A percentile compares a stretch with the other conserved stretches of the same genome.
Evolutionary conservation across 495 filamentous ascomycete genomes (phyloP).

Genomic region (Viridothelium virens): DNA sequence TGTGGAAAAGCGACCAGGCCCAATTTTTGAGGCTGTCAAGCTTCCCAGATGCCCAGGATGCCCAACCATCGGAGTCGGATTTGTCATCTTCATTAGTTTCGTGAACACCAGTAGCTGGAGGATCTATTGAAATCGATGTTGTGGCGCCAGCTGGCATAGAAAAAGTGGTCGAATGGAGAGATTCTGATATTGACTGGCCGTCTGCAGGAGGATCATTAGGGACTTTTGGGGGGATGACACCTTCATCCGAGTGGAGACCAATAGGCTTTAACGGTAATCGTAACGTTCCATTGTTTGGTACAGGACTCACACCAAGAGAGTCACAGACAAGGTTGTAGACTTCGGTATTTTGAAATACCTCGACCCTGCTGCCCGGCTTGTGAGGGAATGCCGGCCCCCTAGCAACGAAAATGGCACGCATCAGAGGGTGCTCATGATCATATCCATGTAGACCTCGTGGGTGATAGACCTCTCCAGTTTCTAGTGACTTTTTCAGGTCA

Average conservation of each 20-base stretch:
- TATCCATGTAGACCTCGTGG: constrained; percentile 82
- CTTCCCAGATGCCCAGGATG: constrained; percentile 11
- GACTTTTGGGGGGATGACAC: constrained; percentile 23
- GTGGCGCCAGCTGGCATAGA: neutral
- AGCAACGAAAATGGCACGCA: constrained; percentile 88
- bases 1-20: constrained; percentile 10
- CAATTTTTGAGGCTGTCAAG: constrained; percentile 15
- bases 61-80: constrained; percentile 8
- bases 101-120: neutral
- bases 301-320: constrained; percentile 58
- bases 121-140: neutral
- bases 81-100: constrained; percentile 1
- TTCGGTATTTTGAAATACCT: constrained; percentile 87
- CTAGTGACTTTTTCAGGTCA: constrained; percentile 54
- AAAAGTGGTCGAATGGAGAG: neutral
- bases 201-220: constrained; percentile 27
- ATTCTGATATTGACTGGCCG: neutral
- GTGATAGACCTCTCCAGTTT: constrained; percentile 57
- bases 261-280: constrained; percentile 64
- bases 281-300: constrained; percentile 80
- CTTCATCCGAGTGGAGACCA: constrained; percentile 55
- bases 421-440: constrained; percentile 80
- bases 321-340: constrained; percentile 94
- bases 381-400: constrained; percentile 85
- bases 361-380: constrained; percentile 66